Evolutionary conservation across 768 basidiomycete species (phyloP).

Genomic region (Lactarius psammicola): DNA sequence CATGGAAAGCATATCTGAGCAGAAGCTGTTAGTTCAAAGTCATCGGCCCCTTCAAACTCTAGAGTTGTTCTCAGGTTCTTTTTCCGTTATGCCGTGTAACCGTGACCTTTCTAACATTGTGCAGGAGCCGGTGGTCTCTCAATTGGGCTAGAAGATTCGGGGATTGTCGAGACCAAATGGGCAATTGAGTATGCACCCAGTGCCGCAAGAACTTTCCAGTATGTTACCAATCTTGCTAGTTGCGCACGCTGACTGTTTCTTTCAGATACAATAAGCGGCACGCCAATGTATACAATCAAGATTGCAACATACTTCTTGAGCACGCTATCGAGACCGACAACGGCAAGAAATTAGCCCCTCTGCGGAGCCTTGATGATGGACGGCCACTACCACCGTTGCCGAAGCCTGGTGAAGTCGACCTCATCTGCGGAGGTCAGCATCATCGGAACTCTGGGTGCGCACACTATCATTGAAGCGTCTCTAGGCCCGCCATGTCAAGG

Average conservation of each 20-base stretch:
- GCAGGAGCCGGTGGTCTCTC: constrained; percentile 75
- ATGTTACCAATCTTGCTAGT: constrained; percentile 27
- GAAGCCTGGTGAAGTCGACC: constrained; percentile 56
- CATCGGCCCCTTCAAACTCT: constrained; percentile 53
- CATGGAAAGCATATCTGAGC: constrained; percentile 33
- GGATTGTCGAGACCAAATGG: constrained; percentile 62
- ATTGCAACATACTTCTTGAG: constrained; percentile 56
- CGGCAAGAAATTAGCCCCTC: constrained; percentile 40
- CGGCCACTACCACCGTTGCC: constrained; percentile 49
- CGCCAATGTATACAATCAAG: constrained; percentile 61
- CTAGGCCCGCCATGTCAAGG: constrained; percentile 76
- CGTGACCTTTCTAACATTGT: not conserved
- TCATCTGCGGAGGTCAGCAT: constrained; percentile 68
- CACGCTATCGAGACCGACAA: constrained; percentile 52
- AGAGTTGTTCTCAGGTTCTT: constrained; percentile 66
- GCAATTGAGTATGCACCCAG: constrained; percentile 65
- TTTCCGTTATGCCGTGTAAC: not conserved
- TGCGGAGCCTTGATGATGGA: constrained; percentile 43
- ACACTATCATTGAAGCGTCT: not conserved
- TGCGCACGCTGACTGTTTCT: not conserved
- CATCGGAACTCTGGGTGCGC: too few species aligned
- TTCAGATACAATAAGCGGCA: constrained; percentile 64
- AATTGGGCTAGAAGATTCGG: constrained; percentile 60
- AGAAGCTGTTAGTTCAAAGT: constrained; percentile 35
- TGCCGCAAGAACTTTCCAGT: constrained; percentile 66